Evolutionary conservation across 371 early-diverging fungal species (phyloP).

Genomic region (Mitosporidium daphniae): DNA sequence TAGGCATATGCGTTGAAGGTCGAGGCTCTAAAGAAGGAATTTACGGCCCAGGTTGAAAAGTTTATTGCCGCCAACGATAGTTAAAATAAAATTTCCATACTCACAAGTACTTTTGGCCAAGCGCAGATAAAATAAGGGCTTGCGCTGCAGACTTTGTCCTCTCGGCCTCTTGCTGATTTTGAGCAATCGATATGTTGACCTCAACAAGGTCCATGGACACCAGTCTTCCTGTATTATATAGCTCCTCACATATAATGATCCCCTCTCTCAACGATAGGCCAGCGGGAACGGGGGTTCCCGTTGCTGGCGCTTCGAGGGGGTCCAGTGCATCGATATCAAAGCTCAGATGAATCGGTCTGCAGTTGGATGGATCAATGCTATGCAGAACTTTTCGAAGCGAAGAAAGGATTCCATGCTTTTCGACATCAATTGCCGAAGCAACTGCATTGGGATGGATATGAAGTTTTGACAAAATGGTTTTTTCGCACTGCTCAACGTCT

Average conservation of each 20-base stretch:
- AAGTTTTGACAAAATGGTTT: conserved; percentile 26
- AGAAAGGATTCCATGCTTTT: conserved; percentile 39
- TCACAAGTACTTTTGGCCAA: too few relatives aligned
- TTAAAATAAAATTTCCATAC: too few relatives aligned
- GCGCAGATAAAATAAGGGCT: too few relatives aligned
- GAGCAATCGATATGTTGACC: too few relatives aligned
- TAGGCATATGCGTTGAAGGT: too few relatives aligned
- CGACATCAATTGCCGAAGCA: too few relatives aligned
- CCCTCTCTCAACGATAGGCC: conserved; percentile 30
- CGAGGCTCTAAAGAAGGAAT: too few relatives aligned
- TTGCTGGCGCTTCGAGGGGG: conserved; percentile 60
- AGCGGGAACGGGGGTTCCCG: conserved; percentile 52
- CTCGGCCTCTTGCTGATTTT: too few relatives aligned
- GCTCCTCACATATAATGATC: conserved; percentile 35
- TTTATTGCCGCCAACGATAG: too few relatives aligned
- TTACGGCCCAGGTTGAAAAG: too few relatives aligned
- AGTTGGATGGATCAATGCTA: conserved; percentile 22
- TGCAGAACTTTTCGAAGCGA: neutral
- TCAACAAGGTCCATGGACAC: conserved; percentile 70
- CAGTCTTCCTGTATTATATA: conserved; percentile 43
- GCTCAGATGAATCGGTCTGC: conserved; percentile 46
- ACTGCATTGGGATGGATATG: conserved; percentile 67
- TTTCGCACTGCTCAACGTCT: conserved; percentile 54
- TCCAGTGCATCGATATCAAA: conserved; percentile 83
- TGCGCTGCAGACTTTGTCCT: too few relatives aligned